Conservation (phyloP, 495 filamentous ascomycete genomes). For the Penicillium steckii region DNA sequence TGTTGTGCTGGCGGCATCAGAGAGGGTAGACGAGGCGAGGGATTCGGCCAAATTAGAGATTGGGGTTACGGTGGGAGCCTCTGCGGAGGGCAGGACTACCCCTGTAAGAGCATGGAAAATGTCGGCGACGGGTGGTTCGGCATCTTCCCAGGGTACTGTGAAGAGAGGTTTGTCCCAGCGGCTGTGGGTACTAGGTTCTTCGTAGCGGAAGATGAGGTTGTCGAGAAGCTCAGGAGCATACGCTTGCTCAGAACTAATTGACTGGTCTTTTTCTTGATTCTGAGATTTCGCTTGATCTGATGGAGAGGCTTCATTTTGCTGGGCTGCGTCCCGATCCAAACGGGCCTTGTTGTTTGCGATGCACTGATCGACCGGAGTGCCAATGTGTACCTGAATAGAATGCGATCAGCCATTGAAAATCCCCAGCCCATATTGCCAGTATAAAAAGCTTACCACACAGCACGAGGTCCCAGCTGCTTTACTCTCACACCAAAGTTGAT, state of each 20-base stretch:
- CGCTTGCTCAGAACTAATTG: slow-evolving; percentile 41
- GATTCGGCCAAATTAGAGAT: slow-evolving; percentile 26
- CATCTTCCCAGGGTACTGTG: slow-evolving; percentile 80
- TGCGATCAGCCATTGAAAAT: slow-evolving; percentile 9
- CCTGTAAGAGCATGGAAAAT: slow-evolving; percentile 79
- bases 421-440: background rate
- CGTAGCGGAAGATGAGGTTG: slow-evolving; percentile 91
- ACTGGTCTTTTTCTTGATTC: background rate
- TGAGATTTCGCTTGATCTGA: background rate
- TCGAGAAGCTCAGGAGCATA: slow-evolving; percentile 74
- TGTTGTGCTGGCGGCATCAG: slow-evolving; percentile 33
- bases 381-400: slow-evolving; percentile 65
- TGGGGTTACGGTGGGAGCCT: slow-evolving; percentile 22
- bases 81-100: slow-evolving; percentile 29
- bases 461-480: slow-evolving; percentile 81
- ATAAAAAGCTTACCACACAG: slow-evolving; percentile 62
- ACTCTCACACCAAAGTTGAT: slow-evolving; percentile 93
- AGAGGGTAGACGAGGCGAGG: slow-evolving; percentile 26
- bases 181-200: slow-evolving; percentile 93
- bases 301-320: background rate
- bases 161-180: slow-evolving; percentile 96
- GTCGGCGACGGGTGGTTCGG: slow-evolving; percentile 58
- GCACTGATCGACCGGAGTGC: slow-evolving; percentile 69
- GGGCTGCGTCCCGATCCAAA: slow-evolving; percentile 16
- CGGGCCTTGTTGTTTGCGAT: slow-evolving; percentile 45